A percentile compares a stretch with the other conserved stretches of the same genome.
Conservation (phyloP, 805 yeast genomes). For the Candida wancherniae region DNA sequence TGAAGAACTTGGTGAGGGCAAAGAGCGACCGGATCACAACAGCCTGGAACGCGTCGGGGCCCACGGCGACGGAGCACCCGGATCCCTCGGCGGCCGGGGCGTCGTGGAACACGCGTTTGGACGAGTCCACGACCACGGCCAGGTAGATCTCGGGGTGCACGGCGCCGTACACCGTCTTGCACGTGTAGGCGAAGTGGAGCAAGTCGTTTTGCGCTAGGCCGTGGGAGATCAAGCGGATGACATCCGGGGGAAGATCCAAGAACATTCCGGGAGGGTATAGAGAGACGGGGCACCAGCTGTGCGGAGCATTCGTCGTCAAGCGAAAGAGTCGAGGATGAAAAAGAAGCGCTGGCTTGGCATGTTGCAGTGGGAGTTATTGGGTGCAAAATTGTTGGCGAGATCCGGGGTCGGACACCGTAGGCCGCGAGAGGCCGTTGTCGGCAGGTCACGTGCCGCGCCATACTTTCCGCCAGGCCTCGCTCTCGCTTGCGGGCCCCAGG, state of each 20-base stretch:
- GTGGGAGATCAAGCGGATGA: constrained; percentile 5
- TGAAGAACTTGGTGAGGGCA: constrained; percentile 12
- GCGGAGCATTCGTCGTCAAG: too few relatives aligned
- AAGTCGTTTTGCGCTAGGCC: constrained; percentile 12
- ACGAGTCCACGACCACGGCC: constrained; percentile 11
- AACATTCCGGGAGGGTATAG: constrained; percentile 1
- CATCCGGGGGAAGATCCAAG: constrained; percentile 8
- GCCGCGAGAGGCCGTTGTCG: too few relatives aligned
- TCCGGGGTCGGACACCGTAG: constrained; percentile 21
- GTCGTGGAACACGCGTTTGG: constrained; percentile 7
- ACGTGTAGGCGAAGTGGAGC: constrained; percentile 11
- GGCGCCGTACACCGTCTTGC: constrained; percentile 2
- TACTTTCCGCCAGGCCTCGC: too few relatives aligned
- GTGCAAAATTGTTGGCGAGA: constrained; percentile 16
- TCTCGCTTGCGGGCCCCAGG: too few relatives aligned
- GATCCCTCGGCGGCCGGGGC: not conserved
- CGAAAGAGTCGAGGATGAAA: not conserved
- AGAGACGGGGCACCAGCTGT: too few relatives aligned
- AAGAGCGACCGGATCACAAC: constrained; percentile 15
- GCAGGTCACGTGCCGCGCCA: not conserved
- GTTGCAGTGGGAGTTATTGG: constrained; percentile 7
- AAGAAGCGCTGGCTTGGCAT: not conserved
- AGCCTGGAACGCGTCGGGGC: constrained; percentile 4
- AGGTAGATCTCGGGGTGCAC: constrained; percentile 10
- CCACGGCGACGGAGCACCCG: not conserved